Evolutionary conservation across 2,329 filamentous ascomycete genomes (phyloP).

Genomic region (Arthrocladium fulminans): DNA sequence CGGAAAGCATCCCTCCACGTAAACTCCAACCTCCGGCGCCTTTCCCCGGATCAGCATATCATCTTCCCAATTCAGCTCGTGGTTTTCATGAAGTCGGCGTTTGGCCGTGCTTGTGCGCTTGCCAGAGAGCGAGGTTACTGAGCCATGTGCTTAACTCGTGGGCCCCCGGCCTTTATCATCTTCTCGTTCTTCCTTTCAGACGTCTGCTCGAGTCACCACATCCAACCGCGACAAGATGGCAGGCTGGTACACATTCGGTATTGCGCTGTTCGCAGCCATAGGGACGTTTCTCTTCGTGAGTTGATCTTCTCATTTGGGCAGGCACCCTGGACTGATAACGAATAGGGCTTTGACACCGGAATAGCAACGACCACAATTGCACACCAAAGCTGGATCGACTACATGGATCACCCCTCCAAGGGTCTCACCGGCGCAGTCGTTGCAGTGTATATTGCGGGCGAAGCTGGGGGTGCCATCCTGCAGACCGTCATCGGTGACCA

Average conservation of each 20-base stretch:
- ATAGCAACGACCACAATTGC: slow-evolving; percentile 55
- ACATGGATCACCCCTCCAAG: slow-evolving; percentile 48
- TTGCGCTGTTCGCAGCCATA: slow-evolving; percentile 50
- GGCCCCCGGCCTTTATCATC: not conserved
- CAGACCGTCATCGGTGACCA: slow-evolving; percentile 48
- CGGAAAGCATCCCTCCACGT: not conserved
- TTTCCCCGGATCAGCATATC: not conserved
- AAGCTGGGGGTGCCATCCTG: slow-evolving; percentile 46
- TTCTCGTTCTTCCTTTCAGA: not conserved
- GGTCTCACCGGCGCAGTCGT: slow-evolving; percentile 50
- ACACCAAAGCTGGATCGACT: slow-evolving; percentile 51
- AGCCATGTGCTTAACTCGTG: not conserved
- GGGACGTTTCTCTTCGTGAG: slow-evolving; percentile 52
- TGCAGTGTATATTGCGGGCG: slow-evolving; percentile 52
- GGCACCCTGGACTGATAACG: not conserved
- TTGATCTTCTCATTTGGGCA: slow-evolving; percentile 1
- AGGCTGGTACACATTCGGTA: slow-evolving; percentile 40
- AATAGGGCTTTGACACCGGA: slow-evolving; percentile 51
- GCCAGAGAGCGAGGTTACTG: not conserved
- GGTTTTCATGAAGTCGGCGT: not conserved
- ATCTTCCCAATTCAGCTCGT: not conserved
- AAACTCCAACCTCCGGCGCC: not conserved
- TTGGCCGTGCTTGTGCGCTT: not conserved
- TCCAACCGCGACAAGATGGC: slow-evolving; percentile 27
- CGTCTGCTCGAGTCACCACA: not conserved